Percentiles rank a stretch among this genome's conserved stretches.
Evolutionary conservation across 495 filamentous ascomycete genomes (phyloP).

Genomic region (Amorphotheca resinae): DNA sequence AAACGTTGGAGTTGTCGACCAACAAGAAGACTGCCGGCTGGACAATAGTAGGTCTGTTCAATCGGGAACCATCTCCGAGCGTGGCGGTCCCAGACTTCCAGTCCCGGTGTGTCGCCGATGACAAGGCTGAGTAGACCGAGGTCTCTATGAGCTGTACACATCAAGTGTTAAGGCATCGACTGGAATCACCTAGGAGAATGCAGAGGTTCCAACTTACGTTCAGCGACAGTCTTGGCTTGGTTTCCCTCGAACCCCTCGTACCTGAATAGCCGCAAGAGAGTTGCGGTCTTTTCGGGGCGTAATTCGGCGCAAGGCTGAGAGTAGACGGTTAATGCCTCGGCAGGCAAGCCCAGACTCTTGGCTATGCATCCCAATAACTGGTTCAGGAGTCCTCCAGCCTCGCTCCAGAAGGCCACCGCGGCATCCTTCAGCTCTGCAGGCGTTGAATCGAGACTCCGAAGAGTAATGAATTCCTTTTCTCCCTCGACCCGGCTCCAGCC

Average conservation of each 20-base stretch:
- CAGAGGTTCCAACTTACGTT: conserved; percentile 8
- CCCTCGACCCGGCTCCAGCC: conserved; percentile 12
- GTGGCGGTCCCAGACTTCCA: conserved; percentile 11
- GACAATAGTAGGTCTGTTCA: conserved; percentile 1
- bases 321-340: conserved; percentile 3
- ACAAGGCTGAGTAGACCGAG: conserved; percentile 13
- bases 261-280: conserved; percentile 11
- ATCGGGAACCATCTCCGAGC: conserved; percentile 4
- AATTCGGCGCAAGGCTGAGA: conserved; percentile 7
- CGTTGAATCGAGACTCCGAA: conserved; percentile 6
- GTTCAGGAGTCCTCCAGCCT: conserved; percentile 5
- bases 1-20: background rate
- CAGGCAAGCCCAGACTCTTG: conserved; percentile 6
- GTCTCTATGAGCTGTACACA: conserved; percentile 10
- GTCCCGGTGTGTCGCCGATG: conserved; percentile 10
- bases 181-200: background rate
- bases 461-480: conserved; percentile 14
- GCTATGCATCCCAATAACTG: conserved; percentile 1
- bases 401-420: conserved; percentile 2
- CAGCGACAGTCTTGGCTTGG: conserved; percentile 10
- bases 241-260: conserved; percentile 11
- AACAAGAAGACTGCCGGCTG: conserved; percentile 7
- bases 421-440: conserved; percentile 5
- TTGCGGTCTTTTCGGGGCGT: conserved; percentile 1
- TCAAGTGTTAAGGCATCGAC: conserved; percentile 1